Evolutionary conservation across 2,329 filamentous ascomycete species (phyloP), one percentile per base, ranked within the genome.

Genomic region (Knufia petricola): DNA sequence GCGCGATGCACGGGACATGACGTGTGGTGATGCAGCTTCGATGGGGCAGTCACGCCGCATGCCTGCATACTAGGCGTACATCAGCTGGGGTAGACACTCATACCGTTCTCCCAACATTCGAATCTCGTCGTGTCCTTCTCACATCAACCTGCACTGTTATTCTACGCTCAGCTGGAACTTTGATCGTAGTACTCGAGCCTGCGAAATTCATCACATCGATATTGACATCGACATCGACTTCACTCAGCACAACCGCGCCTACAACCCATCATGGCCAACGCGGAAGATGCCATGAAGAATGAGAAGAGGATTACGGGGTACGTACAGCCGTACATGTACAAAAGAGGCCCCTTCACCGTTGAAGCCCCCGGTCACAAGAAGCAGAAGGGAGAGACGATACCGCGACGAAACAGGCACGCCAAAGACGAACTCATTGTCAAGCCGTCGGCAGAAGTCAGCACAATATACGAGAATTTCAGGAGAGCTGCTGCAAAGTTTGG

Each of bases 311-410:
- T 41, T 24, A 41, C 46, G 7, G 56, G 56, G 21, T 42, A 46
- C 39, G 49, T 58, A 7, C 55, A 68, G 51, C 68, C 70, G 52
- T 67, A 73, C 60, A 77, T 77, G 67, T 71, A 77, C 60, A 81
- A 84, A 67, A 79, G 81, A 65, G 77, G 81, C 28, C 86, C 87
- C 12, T 90, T 82, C 71, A 82, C 83, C 49, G 71, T 88, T 61
- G 85, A 92, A 59, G 79, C 76, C 9, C 71, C 84, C 13, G 84
- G 81, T 59, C 78, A 73, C 55, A 68, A 81, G 61, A 80, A 82
- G 58, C 76, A 84, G 52, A 74, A 82, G 4, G 87, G 87, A 70
- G 87, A 95, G 72, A 90, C 88, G 43, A 81, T 87, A 56, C 87
- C 88, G 32, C 83, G 86, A 58, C 79, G 87, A 51, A 81, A 94